Conservation (phyloP, 75 land plant species). For the Chamaecyparis obtusa region DNA sequence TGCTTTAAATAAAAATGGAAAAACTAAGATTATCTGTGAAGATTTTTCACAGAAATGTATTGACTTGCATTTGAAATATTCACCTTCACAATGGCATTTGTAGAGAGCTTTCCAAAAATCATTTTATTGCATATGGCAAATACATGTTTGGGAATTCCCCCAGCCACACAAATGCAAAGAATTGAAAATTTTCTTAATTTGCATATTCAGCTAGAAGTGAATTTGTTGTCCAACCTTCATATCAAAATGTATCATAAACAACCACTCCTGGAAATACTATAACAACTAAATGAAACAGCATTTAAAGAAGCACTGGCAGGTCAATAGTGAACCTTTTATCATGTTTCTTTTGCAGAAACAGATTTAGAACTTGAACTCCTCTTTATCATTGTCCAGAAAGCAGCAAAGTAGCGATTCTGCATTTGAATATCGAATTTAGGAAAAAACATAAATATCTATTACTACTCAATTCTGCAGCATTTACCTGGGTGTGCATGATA, state of each 20-base stretch:
- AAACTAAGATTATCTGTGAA: background rate
- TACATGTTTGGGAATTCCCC: background rate
- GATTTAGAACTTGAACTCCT: background rate
- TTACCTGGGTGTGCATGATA: background rate
- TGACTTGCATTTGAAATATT: background rate
- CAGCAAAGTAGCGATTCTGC: slow-evolving; percentile 80
- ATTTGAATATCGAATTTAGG: slow-evolving; percentile 2
- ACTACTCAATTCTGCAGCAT: background rate
- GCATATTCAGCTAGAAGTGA: background rate
- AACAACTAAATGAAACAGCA: background rate
- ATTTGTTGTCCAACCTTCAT: background rate
- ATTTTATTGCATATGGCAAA: background rate
- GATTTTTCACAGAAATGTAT: background rate
- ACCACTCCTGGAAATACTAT: background rate
- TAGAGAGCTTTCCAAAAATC: background rate
- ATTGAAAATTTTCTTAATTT: background rate
- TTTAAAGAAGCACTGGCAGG: background rate
- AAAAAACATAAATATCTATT: background rate
- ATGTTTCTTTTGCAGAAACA: background rate
- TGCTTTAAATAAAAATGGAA: background rate
- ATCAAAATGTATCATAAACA: background rate
- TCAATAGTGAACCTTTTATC: background rate
- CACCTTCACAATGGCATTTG: background rate
- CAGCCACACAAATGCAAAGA: slow-evolving; percentile 1
- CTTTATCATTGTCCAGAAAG: slow-evolving; percentile 89